Evolutionary conservation across 1,139 yeast species (phyloP).

Genomic region (Yamadazyma kanchanaburiensis): DNA sequence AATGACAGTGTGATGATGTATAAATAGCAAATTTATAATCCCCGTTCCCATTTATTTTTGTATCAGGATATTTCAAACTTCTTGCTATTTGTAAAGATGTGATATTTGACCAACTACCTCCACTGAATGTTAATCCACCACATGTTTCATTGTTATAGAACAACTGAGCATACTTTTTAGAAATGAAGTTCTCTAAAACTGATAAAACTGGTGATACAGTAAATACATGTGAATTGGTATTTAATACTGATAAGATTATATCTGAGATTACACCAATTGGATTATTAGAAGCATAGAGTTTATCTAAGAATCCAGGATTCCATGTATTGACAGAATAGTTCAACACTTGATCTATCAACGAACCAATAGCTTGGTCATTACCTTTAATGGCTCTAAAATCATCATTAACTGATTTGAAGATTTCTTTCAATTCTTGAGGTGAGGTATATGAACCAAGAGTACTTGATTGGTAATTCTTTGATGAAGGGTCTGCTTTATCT

Average conservation of each 20-base stretch:
- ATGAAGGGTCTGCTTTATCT: constrained; percentile 30
- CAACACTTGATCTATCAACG: constrained; percentile 56
- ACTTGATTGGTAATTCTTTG: constrained; percentile 20
- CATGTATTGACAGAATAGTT: constrained; percentile 77
- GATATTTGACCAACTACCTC: constrained; percentile 85
- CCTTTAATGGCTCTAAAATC: constrained; percentile 18
- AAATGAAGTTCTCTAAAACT: constrained; percentile 67
- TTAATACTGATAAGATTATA: constrained; percentile 62
- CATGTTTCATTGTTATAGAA: constrained; percentile 53
- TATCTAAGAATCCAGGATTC: constrained; percentile 85
- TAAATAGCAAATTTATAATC: constrained; percentile 61
- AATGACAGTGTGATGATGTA: constrained; percentile 73
- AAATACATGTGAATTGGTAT: constrained; percentile 83
- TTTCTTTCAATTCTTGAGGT: constrained; percentile 29
- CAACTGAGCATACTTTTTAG: constrained; percentile 63
- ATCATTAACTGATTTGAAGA: constrained; percentile 14
- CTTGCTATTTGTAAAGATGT: constrained; percentile 81
- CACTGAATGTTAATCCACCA: constrained; percentile 84
- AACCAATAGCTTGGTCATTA: constrained; percentile 28
- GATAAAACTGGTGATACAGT: constrained; percentile 84
- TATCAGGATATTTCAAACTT: constrained; percentile 62
- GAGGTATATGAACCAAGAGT: constrained; percentile 40
- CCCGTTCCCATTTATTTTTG: constrained; percentile 60
- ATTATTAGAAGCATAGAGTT: constrained; percentile 78
- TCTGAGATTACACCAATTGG: constrained; percentile 82